Base-by-base conservation (phyloP, 1,284 basidiomycete genomes). In the Heliocybe sulcata region DNA sequence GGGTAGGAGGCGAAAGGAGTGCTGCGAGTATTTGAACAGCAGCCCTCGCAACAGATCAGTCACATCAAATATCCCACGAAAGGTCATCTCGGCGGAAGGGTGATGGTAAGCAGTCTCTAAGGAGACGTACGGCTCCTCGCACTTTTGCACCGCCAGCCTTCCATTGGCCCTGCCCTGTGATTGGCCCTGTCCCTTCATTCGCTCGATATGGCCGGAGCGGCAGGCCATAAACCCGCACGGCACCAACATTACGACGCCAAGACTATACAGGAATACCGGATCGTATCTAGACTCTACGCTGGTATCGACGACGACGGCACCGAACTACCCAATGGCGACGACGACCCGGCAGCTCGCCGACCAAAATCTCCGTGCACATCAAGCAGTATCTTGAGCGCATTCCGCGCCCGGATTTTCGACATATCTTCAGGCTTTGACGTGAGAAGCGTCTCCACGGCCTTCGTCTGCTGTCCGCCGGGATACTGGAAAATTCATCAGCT, bases 321-420 rank as follows among this genome's bases (percentile, higher is more conserved):
- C 52, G 52, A 49, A 25, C 38, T 19, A 20, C 29, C 50, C 20
- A 56, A 33, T 4, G 54, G 50, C 45, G 47, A 49, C 47, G 16
- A 26, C 6, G 8, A 16, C 8, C 47, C 47, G 6, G 47, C 47
- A 20, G 47, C 38, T 2, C 80, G 76, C 54, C 81, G 74, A 29
- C 87, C 87, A 74, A 92, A 89, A 69, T 92, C 88, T 35, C 88
- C 87, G 69, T 91, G 88, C 33, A 91, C 87, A 64, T 92, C 90
- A 65, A 92, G 71, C 59, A 92, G 68, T 59, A 92, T 92, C 69
- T 91, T 92, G 63, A 98, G 80, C n/a, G 93, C 94, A 75, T 96
- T 96, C 57, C 94, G 79, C 20, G 94, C 94, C 56, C 94, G 83
- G 55, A 96, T 81, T 64, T 87, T 85, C 42, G 92, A 83, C 68